Base-by-base conservation (phyloP, 2,329 filamentous ascomycete species). In the Sclerotinia minor region DNA sequence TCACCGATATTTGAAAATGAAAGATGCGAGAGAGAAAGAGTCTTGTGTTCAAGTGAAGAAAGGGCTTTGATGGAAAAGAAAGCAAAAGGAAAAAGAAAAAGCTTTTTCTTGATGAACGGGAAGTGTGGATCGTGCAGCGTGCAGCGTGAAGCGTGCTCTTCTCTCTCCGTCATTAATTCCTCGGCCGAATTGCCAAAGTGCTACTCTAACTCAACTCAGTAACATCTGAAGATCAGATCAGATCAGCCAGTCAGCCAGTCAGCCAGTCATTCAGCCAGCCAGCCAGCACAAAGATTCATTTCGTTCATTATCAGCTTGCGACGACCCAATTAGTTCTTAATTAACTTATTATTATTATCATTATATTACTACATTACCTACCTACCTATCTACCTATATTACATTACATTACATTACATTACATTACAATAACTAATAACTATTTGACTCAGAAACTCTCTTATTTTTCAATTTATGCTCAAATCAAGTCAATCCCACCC, bases 81-180 rank as follows among this genome's bases (percentile, higher is more conserved):
- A 29, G 2, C 2, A 38, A 7, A 38, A 13, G 13, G 11, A 38
- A 38, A 13, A 11, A 11, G 3, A 38, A 38, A 38, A 38, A 9
- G 35, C 9, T 26, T 59, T 41, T 44, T 15, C 38, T 44, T 7
- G 15, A 13, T 29, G 13, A 4, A 26, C 2, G 13, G 24, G 24
- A 45, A 47, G 41, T 60, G 41, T 60, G 41, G 57, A 60, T 47
- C 26, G 41, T 47, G 57, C n/a, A n/a, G n/a, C n/a, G n/a, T n/a
- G n/a, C n/a, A n/a, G n/a, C n/a, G n/a, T n/a, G n/a, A n/a, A n/a
- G n/a, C n/a, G n/a, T n/a, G n/a, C n/a, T n/a, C n/a, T n/a, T n/a
- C n/a, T n/a, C 26, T n/a, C 41, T 60, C 55, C 35, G 55, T 58
- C 55, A 58, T 44, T 44, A 38, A 38, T 13, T 11, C 29, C 19